Conservation (phyloP, 257 asterid species). For the Leonotis leonurus region DNA sequence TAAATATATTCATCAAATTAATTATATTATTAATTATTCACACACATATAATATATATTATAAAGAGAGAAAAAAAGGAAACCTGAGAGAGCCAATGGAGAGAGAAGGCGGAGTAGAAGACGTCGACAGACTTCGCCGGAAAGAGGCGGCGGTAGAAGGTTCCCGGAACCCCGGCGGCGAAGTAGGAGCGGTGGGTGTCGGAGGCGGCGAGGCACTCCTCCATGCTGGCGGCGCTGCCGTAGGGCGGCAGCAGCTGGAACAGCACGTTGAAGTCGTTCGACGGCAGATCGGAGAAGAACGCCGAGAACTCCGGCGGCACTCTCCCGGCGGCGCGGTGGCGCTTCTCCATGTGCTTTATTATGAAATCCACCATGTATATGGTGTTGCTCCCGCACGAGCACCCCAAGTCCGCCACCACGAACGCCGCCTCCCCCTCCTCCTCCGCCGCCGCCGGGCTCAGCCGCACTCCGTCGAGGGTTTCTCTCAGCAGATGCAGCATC, state of each 20-base stretch:
- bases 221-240: constrained; percentile 61
- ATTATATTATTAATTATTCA: too few species aligned
- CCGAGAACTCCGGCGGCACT: constrained; percentile 72
- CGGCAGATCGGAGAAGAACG: constrained; percentile 79
- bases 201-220: constrained; percentile 87
- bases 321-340: constrained; percentile 47
- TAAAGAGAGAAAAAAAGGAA: neutral
- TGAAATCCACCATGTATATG: constrained; percentile 59
- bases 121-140: constrained; percentile 63
- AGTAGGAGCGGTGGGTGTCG: constrained; percentile 65
- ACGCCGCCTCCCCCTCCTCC: constrained; percentile 20
- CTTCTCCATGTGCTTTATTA: constrained; percentile 61
- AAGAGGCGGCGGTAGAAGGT: constrained; percentile 83
- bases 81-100: constrained; percentile 99
- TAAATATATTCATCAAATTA: too few species aligned
- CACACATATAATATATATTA: neutral
- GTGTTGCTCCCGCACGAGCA: constrained; percentile 93
- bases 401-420: constrained; percentile 82
- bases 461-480: constrained; percentile 54
- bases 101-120: constrained; percentile 85
- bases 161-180: constrained; percentile 95
- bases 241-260: constrained; percentile 79
- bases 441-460: constrained; percentile 32
- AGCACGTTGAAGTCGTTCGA: constrained; percentile 88
- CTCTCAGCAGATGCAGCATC: constrained; percentile 65